These are phyloP conservation scores for Sphaerulina musiva DNA, from an alignment of 2,329 filamentous ascomycete species.

Conservation along the genomic window DNA sequence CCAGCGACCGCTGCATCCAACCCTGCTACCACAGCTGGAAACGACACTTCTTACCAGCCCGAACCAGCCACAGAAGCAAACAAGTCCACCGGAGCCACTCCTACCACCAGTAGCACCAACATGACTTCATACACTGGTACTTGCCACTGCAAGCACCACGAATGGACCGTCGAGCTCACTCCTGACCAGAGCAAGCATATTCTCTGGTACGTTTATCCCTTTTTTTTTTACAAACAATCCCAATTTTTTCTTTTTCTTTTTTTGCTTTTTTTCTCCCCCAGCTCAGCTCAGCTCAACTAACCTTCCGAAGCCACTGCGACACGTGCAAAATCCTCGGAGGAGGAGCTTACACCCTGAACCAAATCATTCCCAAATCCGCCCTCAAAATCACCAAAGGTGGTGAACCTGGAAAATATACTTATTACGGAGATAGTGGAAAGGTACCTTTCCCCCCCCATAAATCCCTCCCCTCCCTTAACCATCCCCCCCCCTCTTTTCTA, in stretches of 20 bases:
- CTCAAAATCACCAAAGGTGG: slow-evolving; percentile 49
- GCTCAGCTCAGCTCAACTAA: too few species aligned
- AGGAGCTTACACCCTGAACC: slow-evolving; percentile 49
- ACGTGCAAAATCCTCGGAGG: slow-evolving; percentile 51
- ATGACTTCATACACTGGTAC: slow-evolving; percentile 46
- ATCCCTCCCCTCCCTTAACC: too few species aligned
- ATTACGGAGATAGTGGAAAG: slow-evolving; percentile 48
- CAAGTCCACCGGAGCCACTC: slow-evolving; percentile 6
- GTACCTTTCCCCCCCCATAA: not conserved
- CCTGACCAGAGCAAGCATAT: slow-evolving; percentile 42
- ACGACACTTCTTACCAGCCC: too few species aligned
- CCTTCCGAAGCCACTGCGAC: slow-evolving; percentile 53
- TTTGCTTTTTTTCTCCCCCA: too few species aligned
- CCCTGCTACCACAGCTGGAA: too few species aligned
- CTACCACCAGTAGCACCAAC: slow-evolving; percentile 16
- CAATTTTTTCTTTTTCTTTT: too few species aligned
- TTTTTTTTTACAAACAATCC: too few species aligned
- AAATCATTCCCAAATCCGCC: slow-evolving; percentile 46
- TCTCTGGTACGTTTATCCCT: slow-evolving; percentile 39
- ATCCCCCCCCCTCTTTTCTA: too few species aligned
- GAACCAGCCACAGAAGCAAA: not conserved
- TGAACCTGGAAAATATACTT: slow-evolving; percentile 47
- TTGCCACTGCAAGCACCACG: slow-evolving; percentile 51
- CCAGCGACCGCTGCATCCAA: too few species aligned
- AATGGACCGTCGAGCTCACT: slow-evolving; percentile 48